These are phyloP conservation scores for Ceratobasidium theobromae DNA, from an alignment of 1,284 basidiomycete species.

Conservation along the genomic window DNA sequence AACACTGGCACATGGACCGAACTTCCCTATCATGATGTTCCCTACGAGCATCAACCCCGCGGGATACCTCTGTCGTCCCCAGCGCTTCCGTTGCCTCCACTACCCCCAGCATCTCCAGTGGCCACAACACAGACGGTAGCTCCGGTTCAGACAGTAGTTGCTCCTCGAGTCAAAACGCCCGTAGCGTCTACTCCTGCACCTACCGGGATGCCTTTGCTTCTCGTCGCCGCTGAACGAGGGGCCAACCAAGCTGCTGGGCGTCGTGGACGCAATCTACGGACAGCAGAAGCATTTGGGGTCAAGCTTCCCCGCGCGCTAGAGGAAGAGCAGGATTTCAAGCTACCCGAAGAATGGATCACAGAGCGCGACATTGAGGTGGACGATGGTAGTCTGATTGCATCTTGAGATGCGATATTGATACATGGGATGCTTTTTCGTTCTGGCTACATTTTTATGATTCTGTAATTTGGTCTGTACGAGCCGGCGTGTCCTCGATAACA, in stretches of 20 bases:
- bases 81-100: not conserved
- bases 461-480: not conserved
- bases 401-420: not conserved
- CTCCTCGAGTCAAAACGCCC: conserved; percentile 28
- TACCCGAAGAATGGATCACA: conserved; percentile 43
- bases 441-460: not conserved
- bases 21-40: conserved; percentile 25
- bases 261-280: conserved; percentile 53
- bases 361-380: not conserved
- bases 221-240: conserved; percentile 56
- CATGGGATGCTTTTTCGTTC: not conserved
- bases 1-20: conserved; percentile 18
- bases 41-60: conserved; percentile 24
- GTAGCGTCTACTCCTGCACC: conserved; percentile 36
- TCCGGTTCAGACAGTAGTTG: not conserved
- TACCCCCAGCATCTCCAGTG: not conserved
- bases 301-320: conserved; percentile 53
- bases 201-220: conserved; percentile 44
- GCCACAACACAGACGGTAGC: not conserved
- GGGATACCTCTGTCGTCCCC: not conserved
- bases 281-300: conserved; percentile 58
- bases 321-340: conserved; percentile 51
- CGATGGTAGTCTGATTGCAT: not conserved
- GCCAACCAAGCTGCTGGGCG: conserved; percentile 48
- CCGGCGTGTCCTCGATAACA: not conserved